Evolutionary conservation across 768 basidiomycete genomes (phyloP).

Genomic region (Trametes maxima): DNA sequence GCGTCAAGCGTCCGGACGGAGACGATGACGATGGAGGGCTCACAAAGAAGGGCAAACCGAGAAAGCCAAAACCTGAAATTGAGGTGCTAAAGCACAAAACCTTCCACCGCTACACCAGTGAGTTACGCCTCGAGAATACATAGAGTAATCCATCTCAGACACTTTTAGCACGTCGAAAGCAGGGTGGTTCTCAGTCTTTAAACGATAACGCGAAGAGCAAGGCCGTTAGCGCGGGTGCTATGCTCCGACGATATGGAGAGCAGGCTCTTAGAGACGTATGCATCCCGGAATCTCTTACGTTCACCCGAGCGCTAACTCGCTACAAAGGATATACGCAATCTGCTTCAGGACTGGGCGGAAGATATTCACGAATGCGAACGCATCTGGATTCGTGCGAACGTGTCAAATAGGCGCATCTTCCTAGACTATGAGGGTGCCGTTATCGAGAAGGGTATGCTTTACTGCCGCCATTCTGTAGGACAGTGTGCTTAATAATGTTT

Average conservation of each 20-base stretch:
- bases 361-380: constrained; percentile 85
- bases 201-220: constrained; percentile 94
- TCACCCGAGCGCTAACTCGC: not conserved
- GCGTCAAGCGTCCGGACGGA: constrained; percentile 56
- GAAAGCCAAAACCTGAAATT: constrained; percentile 71
- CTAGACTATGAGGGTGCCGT: constrained; percentile 84
- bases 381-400: constrained; percentile 90
- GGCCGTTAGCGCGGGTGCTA: constrained; percentile 93
- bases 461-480: not conserved
- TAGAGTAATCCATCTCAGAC: not conserved
- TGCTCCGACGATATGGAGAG: constrained; percentile 93
- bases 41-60: constrained; percentile 44
- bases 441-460: constrained; percentile 57
- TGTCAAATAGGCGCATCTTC: constrained; percentile 86
- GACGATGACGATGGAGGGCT: constrained; percentile 40
- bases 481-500: not conserved
- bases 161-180: constrained; percentile 84
- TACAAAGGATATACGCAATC: constrained; percentile 81
- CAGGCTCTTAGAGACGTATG: constrained; percentile 86
- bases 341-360: constrained; percentile 85
- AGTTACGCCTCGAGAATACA: constrained; percentile 34
- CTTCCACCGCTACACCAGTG: constrained; percentile 98
- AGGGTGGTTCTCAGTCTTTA: constrained; percentile 90
- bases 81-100: constrained; percentile 92
- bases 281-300: not conserved